A percentile compares a stretch with the other conserved stretches of the same genome.
Evolutionary conservation across 2,329 filamentous ascomycete genomes (phyloP).

Genomic region (Aspergillus nomiae): DNA sequence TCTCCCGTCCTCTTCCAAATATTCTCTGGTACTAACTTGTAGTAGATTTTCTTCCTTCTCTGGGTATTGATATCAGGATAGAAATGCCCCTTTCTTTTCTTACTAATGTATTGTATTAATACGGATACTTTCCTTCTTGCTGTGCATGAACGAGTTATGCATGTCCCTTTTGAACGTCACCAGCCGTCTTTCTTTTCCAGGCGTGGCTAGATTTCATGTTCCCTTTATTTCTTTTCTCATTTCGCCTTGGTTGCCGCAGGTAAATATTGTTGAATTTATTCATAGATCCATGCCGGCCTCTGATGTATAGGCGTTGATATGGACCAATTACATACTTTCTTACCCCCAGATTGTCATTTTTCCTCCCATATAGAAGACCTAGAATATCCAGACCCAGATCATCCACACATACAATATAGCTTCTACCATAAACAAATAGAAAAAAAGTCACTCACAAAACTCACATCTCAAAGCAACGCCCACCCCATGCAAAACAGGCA

Average conservation of each 20-base stretch:
- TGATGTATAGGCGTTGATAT: slow-evolving; percentile 6
- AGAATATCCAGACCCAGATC: neutral
- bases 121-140: slow-evolving; percentile 20
- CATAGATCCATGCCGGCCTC: slow-evolving; percentile 11
- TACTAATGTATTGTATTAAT: slow-evolving; percentile 35
- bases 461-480: slow-evolving; percentile 20
- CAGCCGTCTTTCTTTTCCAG: slow-evolving; percentile 15
- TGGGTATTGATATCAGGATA: slow-evolving; percentile 65
- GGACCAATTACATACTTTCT: neutral
- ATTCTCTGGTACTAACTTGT: slow-evolving; percentile 7
- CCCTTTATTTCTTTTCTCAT: slow-evolving; percentile 5
- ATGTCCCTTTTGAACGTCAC: slow-evolving; percentile 18
- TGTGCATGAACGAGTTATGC: slow-evolving; percentile 22
- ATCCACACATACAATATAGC: neutral
- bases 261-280: slow-evolving; percentile 6
- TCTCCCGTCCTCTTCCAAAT: slow-evolving; percentile 7
- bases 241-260: neutral
- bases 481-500: slow-evolving; percentile 25
- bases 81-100: slow-evolving; percentile 18
- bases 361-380: neutral
- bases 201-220: slow-evolving; percentile 29
- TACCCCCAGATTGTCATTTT: neutral
- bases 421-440: neutral
- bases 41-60: slow-evolving; percentile 74
- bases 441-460: slow-evolving; percentile 19